Evolutionary conservation across 306 rosid genomes (phyloP).

Genomic region (Ormosia semicastrata): DNA sequence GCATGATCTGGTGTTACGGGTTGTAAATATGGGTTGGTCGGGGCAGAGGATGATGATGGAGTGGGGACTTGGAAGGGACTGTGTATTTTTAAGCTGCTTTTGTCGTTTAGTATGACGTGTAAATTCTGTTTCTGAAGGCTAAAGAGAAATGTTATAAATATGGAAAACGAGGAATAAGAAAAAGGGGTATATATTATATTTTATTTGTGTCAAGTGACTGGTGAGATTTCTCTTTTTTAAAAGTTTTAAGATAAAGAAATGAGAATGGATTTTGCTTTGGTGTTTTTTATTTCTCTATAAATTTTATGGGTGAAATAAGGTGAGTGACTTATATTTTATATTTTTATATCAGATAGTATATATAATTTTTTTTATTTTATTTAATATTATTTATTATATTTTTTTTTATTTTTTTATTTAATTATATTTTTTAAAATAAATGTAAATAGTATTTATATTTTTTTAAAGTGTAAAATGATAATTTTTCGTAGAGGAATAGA

Average conservation of each 20-base stretch:
- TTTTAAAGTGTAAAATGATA: no score
- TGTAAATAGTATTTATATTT: no score
- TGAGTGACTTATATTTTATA: no score
- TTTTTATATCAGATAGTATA: no score
- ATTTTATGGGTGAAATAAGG: not conserved
- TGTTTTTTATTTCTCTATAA: not conserved
- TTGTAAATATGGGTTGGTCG: conserved; percentile 33
- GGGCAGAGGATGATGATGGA: conserved; percentile 11
- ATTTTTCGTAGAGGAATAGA: not conserved
- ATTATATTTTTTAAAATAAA: no score
- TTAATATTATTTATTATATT: no score
- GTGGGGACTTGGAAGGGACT: not conserved
- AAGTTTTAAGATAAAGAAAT: not conserved
- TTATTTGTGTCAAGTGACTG: not conserved
- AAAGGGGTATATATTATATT: not conserved
- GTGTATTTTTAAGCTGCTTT: conserved; percentile 8
- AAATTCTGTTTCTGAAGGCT: conserved; percentile 28
- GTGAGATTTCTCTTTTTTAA: not conserved
- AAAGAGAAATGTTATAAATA: conserved; percentile 8
- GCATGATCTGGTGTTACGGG: not conserved
- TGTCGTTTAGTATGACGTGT: conserved; percentile 67
- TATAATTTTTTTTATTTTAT: no score
- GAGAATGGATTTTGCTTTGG: not conserved
- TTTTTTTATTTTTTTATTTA: no score
- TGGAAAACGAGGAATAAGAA: conserved; percentile 17